Base-by-base conservation (phyloP, 2,329 filamentous ascomycete genomes). In the Sclerotiophoma versabilis region DNA sequence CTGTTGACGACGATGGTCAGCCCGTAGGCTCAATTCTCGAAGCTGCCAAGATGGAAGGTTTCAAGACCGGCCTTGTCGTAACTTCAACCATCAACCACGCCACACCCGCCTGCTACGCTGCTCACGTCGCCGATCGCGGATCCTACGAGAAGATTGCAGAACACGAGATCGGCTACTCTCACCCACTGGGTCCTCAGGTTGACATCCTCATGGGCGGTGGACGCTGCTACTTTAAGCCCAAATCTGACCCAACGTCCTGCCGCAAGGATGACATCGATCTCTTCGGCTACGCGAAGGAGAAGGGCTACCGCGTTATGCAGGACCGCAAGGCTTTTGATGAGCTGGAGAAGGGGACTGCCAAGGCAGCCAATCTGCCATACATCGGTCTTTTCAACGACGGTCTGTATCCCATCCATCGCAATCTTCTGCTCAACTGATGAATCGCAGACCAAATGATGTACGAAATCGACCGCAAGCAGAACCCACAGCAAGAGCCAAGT, bases 41-140 rank as follows among this genome's bases (percentile, higher is more conserved):
- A 59, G 75, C 75, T 8, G 76, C 76, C 11, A 74, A 76, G 56
- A 58, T 75, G 26, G 65, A 72, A 26, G 76, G 76, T 29, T 75
- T 73, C 58, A 74, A 72, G 62, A 77, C 76, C 12, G 75, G 74
- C 11, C 69, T 78, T n/a, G 74, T 78, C n/a, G 76, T 76, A 4
- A 77, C 76, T 2, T 75, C 69, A 7, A 74, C 69, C 26, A 77
- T 78, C 60, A 77, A 75, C 59, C 71, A 77, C 47, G 70, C 65
- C 8, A 69, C 65, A 1, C 66, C 65, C 15, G 66, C 66, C n/a
- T 54, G 50, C 20, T 41, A 43, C 12, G 42, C 44, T 17, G 37
- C 30, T 42, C 43, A 52, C 22, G 39, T 50, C 48, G 57, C 70
- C 61, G 43, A 75, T 64, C 14, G 70, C 62, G 43, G 27, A 64